Conservation (phyloP, 1,284 basidiomycete genomes). For the Leucoagaricus sp. region DNA sequence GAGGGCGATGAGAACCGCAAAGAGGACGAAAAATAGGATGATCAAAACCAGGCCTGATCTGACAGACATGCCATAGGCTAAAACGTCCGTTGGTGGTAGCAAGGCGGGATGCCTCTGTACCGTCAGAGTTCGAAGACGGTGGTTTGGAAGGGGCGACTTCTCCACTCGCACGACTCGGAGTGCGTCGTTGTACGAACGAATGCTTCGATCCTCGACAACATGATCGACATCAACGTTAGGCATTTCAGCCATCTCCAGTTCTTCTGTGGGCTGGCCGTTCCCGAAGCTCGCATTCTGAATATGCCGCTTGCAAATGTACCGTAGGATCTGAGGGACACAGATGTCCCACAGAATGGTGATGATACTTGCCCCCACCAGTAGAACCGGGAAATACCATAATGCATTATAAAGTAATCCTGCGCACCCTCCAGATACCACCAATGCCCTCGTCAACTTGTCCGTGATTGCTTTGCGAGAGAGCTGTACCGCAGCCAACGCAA, state of each 20-base stretch:
- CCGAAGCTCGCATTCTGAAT: slow-evolving; percentile 3
- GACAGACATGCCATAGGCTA: slow-evolving; percentile 27
- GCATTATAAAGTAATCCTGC: slow-evolving; percentile 55
- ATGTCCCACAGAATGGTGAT: slow-evolving; percentile 36
- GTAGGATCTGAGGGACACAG: slow-evolving; percentile 13
- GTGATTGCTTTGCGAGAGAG: slow-evolving; percentile 49
- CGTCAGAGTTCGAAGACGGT: neutral
- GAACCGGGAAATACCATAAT: slow-evolving; percentile 41
- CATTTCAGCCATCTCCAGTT: slow-evolving; percentile 11
- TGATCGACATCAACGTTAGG: slow-evolving; percentile 17
- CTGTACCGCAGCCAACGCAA: slow-evolving; percentile 56
- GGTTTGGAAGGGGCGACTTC: neutral
- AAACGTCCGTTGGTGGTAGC: slow-evolving; percentile 14
- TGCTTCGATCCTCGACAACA: slow-evolving; percentile 1
- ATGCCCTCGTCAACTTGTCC: slow-evolving; percentile 45
- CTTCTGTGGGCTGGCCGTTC: neutral
- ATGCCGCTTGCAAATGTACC: neutral
- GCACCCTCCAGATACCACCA: slow-evolving; percentile 47
- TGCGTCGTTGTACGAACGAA: slow-evolving; percentile 7
- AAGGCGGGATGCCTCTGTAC: neutral
- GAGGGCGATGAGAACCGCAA: slow-evolving; percentile 30
- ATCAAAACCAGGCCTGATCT: slow-evolving; percentile 28
- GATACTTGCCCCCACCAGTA: slow-evolving; percentile 36
- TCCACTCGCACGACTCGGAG: neutral
- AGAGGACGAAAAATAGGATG: slow-evolving; percentile 26